A percentile compares a stretch with the other conserved stretches of the same genome.
Conservation (phyloP, 2,329 filamentous ascomycete species). For the Cordyceps militaris region DNA sequence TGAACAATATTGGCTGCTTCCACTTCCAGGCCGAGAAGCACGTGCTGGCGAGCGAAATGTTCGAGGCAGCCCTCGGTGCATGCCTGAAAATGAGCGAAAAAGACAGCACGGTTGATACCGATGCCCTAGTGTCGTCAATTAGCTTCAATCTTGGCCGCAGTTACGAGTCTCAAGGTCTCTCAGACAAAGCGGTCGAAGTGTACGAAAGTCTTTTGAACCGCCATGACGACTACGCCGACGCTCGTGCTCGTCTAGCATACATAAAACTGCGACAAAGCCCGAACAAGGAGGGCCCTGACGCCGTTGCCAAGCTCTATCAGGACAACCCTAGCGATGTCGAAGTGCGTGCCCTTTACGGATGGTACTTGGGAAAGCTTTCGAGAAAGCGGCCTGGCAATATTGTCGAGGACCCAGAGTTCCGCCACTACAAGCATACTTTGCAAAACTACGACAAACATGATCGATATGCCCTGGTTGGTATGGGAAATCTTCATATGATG, state of each 20-base stretch:
- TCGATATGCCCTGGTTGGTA: slow-evolving; percentile 89
- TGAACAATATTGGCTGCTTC: slow-evolving; percentile 98
- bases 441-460: slow-evolving; percentile 96
- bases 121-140: slow-evolving; percentile 89
- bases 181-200: slow-evolving; percentile 77
- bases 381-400: slow-evolving; percentile 77
- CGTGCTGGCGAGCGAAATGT: slow-evolving; percentile 73
- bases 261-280: slow-evolving; percentile 77
- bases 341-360: slow-evolving; percentile 86
- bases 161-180: slow-evolving; percentile 77
- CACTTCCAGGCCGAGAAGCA: slow-evolving; percentile 83
- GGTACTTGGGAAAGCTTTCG: slow-evolving; percentile 81
- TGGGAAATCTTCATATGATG: slow-evolving; percentile 88
- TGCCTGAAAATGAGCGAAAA: slow-evolving; percentile 75
- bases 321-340: slow-evolving; percentile 80
- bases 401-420: slow-evolving; percentile 82
- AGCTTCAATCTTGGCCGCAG: slow-evolving; percentile 93
- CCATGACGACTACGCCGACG: slow-evolving; percentile 89
- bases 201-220: slow-evolving; percentile 81
- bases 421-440: slow-evolving; percentile 93
- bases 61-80: slow-evolving; percentile 83
- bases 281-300: slow-evolving; percentile 78
- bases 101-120: slow-evolving; percentile 71
- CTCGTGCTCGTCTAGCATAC: slow-evolving; percentile 79
- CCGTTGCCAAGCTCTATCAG: slow-evolving; percentile 78